Evolutionary conservation across 1,284 basidiomycete genomes (phyloP).

Genomic region (Tylopilus sp.): DNA sequence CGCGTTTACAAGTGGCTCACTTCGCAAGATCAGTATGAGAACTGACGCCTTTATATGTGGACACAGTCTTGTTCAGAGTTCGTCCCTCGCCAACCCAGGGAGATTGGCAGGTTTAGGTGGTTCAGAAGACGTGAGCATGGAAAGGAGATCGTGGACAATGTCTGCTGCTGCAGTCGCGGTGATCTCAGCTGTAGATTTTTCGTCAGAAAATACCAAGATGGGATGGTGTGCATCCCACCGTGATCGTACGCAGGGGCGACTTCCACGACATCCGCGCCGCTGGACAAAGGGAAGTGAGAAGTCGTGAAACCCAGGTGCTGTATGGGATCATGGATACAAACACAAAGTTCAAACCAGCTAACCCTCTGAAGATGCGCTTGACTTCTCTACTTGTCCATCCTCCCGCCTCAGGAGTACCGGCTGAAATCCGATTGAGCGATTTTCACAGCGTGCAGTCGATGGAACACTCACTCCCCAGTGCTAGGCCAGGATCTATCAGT

Average conservation of each 20-base stretch:
- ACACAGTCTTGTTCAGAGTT: constrained; percentile 14
- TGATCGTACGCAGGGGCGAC: constrained; percentile 81
- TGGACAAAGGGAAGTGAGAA: constrained; percentile 6
- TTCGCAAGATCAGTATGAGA: too few relatives aligned
- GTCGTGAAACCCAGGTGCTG: background rate
- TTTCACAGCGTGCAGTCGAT: background rate
- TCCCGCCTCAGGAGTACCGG: constrained; percentile 81
- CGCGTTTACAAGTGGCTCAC: background rate
- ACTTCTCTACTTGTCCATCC: constrained; percentile 81
- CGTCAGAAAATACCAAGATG: constrained; percentile 33
- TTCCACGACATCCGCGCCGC: constrained; percentile 56
- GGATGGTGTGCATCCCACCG: constrained; percentile 31
- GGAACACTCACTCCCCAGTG: constrained; percentile 64
- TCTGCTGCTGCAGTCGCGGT: constrained; percentile 61
- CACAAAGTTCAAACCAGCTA: constrained; percentile 76
- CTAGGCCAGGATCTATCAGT: constrained; percentile 66
- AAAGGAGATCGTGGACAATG: constrained; percentile 58
- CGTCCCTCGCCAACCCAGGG: constrained; percentile 17
- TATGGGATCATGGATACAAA: constrained; percentile 36
- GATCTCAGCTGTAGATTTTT: constrained; percentile 46
- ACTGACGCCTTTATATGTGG: background rate
- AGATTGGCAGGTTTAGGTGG: constrained; percentile 23
- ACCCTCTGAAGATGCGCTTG: constrained; percentile 73
- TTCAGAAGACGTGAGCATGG: constrained; percentile 43
- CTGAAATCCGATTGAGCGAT: constrained; percentile 34